Conservation (phyloP, 1,139 yeast species). For the Neolecta irregularis region DNA sequence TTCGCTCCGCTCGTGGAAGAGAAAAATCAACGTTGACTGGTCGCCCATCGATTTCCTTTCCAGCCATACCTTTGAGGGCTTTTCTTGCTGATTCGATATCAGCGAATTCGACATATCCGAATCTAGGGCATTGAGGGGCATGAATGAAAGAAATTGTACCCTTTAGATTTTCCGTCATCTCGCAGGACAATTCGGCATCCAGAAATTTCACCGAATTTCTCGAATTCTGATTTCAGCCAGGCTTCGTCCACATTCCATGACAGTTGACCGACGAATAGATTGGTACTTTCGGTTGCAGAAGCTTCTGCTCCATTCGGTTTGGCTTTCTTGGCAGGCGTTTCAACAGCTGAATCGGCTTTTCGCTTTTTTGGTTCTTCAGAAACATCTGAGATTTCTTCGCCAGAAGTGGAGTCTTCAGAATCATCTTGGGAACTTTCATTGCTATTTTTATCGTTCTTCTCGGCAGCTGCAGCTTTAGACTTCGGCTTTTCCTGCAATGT, state of each 20-base stretch:
- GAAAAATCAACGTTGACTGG: conserved; percentile 88
- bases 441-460: no score
- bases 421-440: no score
- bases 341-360: conserved; percentile 22
- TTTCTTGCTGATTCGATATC: conserved; percentile 62
- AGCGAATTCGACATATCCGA: conserved; percentile 88
- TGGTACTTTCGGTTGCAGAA: conserved; percentile 41
- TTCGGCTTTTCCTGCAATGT: no score
- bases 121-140: conserved; percentile 6
- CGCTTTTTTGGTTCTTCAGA: conserved; percentile 18
- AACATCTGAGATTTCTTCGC: no score
- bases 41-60: conserved; percentile 92
- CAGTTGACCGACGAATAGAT: conserved; percentile 89
- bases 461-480: no score
- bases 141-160: conserved; percentile 32
- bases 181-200: conserved; percentile 86
- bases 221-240: conserved; percentile 80
- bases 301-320: conserved; percentile 7
- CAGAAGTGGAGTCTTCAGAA: no score
- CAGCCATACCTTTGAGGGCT: conserved; percentile 79
- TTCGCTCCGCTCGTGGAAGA: conserved; percentile 48
- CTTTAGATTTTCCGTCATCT: conserved; percentile 85
- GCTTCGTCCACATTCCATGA: conserved; percentile 96
- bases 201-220: conserved; percentile 61
- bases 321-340: conserved; percentile 17